Base-by-base conservation (phyloP, 176 grass and related monocot species). In the Neostapfia colusana region DNA sequence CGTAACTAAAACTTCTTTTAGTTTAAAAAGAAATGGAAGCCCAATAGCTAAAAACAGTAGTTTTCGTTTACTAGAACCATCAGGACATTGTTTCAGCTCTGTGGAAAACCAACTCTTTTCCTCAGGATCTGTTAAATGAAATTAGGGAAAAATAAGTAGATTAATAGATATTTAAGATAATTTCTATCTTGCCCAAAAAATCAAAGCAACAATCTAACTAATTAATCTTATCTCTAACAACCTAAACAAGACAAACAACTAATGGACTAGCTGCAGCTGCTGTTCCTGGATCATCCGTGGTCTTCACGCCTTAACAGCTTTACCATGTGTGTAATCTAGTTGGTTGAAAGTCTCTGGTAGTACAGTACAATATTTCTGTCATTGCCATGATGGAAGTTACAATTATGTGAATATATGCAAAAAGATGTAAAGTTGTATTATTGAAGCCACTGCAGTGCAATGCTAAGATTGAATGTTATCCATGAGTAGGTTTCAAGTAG, bases 291-390 rank as follows among this genome's bases (percentile, higher is more conserved):
- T 15, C 48, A 51, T 5, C 48, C 20, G 17, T 51, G 17, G 48
- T 16, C 17, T 51, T 51, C 48, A 51, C 17, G 16, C 48, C 48
- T 20, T 15, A 51, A 51, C 15, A 20, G 25, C 25, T 59, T 59
- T 10, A 24, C 6, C 20, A 4, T 51, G 20, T n/a, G 6, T 38
- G 61, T 17, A 62, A 27, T 53, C 12, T 27, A 64, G 57, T 81
- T 64, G 49, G 34, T 63, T 28, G 12, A 63, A n/a, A 51, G 14
- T 31, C 43, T 63, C 63, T 64, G 27, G 34, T 14, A 3, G 31
- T 41, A 10, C 40, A 73, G 11, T 73, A 42, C 24, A 54, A 53
- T 79, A 68, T 42, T 67, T 67, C 37, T 67, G 37, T 42, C 2
- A 42, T 40, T 67, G 38, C 20, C 10, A 6, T 42, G 42, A 44